Evolutionary conservation across 2,329 filamentous ascomycete genomes (phyloP), one percentile per base, ranked within the genome.

Genomic region (Trichoderma atroviride): DNA sequence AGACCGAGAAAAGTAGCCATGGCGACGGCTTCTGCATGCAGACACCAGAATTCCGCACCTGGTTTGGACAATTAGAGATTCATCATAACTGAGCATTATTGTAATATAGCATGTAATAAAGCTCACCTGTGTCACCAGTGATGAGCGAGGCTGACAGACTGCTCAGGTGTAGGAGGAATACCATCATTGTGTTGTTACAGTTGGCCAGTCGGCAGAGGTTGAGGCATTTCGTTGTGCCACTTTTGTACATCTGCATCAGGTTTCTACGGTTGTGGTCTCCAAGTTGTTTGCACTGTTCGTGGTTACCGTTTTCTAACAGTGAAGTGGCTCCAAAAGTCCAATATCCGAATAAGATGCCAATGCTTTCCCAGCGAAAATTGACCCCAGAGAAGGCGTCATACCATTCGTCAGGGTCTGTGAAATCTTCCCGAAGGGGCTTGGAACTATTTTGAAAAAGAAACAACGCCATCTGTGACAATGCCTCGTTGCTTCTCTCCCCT

Each of bases 291-390:
- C 66, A 52, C 14, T 68, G 57, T 24, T 68, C 59, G 11, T 9
- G 10, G 0, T 37, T 68, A 58, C 56, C 58, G 22, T 63, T 68
- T 24, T 69, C 60, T 14, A 37, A 37, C 7, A 69, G 22, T 1
- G 40, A 50, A 1, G 61, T 24, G 16, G 60, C 37, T 4, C 67
- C 67, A 52, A 56, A 69, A 2, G 50, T 40, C 67, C 67, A 69
- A 40, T 57, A 70, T 10, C 53, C 57, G 55, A 58, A 84, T 1
- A 83, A 72, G 9, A 83, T 64, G 0, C 82, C 82, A 1, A 84
- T 67, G 0, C 79, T 78, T 65, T 84, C 83, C 83, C 82, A 84
- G 0, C 83, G 77, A n/a, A 82, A 73, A 19, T 78, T 79, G 0
- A 69, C 70, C 0, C 81, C 81, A 0, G 75, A 76, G 59, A 84